These are phyloP conservation scores for Apostasia shenzhenica DNA, from an alignment of 106 monocot species.

Conservation along the genomic window DNA sequence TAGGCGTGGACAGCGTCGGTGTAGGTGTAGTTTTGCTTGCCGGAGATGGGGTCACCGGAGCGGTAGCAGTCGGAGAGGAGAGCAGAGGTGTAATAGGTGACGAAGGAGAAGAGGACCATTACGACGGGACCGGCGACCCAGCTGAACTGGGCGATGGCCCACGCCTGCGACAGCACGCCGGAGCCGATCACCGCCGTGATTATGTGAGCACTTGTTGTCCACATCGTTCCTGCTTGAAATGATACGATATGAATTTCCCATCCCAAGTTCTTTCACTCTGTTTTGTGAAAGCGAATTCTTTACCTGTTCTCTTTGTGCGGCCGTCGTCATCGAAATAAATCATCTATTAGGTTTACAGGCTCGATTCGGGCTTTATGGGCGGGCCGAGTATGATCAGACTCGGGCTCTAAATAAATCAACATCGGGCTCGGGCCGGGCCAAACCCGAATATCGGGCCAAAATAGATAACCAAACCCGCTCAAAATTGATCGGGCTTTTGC, in stretches of 20 bases:
- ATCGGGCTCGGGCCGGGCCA: too few species aligned
- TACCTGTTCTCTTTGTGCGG: constrained; percentile 33
- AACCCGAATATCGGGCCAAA: too few species aligned
- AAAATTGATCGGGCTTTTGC: too few species aligned
- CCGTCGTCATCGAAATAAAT: constrained; percentile 58
- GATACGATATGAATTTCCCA: background rate
- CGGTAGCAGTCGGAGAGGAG: constrained; percentile 67
- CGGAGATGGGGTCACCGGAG: constrained; percentile 35
- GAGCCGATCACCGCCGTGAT: constrained; percentile 68
- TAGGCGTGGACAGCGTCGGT: constrained; percentile 47
- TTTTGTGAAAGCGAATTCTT: background rate
- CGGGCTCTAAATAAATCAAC: too few species aligned
- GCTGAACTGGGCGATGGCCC: constrained; percentile 60
- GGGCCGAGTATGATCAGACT: too few species aligned
- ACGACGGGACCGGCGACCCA: constrained; percentile 57
- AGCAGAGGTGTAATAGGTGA: constrained; percentile 50
- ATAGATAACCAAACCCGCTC: too few species aligned
- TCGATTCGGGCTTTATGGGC: too few species aligned
- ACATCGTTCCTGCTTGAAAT: constrained; percentile 25
- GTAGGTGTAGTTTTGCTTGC: constrained; percentile 68
- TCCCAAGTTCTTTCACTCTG: too few species aligned
- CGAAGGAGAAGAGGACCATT: constrained; percentile 50
- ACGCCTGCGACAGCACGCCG: constrained; percentile 56
- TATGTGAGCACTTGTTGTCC: constrained; percentile 65
- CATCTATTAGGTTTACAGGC: too few species aligned